Percentiles rank a stretch among this genome's conserved stretches.
phyloP scores from a whole-genome alignment of 768 basidiomycete species.

The Suillus decipiens region DNA sequence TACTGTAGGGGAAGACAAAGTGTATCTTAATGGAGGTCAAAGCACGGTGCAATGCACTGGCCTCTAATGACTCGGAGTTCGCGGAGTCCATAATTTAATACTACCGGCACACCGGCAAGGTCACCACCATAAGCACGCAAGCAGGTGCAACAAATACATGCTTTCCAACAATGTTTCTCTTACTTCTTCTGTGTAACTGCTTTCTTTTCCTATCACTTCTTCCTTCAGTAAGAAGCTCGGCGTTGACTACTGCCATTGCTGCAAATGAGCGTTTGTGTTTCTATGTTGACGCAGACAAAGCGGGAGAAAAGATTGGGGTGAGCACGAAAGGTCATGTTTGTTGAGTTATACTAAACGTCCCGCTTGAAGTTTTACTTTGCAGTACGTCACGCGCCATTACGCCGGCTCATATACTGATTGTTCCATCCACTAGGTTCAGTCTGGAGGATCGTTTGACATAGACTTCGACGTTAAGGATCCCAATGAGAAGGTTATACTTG shows the following conservation, averaged over 20 bases:
- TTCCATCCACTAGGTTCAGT: conserved; percentile 72
- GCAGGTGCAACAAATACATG: background rate
- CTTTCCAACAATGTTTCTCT: conserved; percentile 20
- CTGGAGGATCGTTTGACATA: conserved; percentile 95
- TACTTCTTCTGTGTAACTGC: conserved; percentile 21
- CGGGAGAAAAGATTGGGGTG: conserved; percentile 88
- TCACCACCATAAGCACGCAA: background rate
- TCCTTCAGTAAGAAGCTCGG: conserved; percentile 50
- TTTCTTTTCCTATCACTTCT: conserved; percentile 34
- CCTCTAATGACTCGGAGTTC: conserved; percentile 1
- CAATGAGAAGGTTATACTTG: conserved; percentile 81
- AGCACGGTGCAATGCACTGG: background rate
- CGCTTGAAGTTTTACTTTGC: conserved; percentile 88
- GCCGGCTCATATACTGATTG: background rate
- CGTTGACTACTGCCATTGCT: conserved; percentile 76
- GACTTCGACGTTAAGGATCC: conserved; percentile 95
- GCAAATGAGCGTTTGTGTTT: conserved; percentile 89
- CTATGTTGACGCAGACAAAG: conserved; percentile 95
- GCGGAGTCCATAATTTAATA: conserved; percentile 4
- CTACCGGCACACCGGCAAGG: conserved; percentile 21
- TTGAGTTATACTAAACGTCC: conserved; percentile 15
- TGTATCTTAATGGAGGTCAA: background rate
- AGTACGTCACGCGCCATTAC: conserved; percentile 45
- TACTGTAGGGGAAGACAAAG: background rate
- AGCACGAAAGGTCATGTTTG: conserved; percentile 29